Evolutionary conservation across 1,139 yeast species (phyloP).

Genomic region (Petasospora fabianii): DNA sequence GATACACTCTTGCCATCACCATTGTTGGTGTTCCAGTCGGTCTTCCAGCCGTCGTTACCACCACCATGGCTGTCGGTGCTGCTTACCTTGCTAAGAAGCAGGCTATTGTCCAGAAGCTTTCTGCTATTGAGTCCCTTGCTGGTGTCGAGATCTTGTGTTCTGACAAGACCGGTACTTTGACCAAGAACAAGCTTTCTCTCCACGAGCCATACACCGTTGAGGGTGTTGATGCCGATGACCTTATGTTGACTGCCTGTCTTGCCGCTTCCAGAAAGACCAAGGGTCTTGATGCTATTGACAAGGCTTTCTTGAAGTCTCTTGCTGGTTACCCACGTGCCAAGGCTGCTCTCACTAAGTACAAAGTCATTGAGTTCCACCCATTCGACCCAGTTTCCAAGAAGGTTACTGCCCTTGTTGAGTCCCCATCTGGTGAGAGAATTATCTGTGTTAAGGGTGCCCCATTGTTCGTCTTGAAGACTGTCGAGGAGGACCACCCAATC

Average conservation of each 20-base stretch:
- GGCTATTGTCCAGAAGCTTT: conserved; percentile 96
- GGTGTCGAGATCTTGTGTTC: conserved; percentile 99
- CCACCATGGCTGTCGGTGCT: conserved; percentile 99
- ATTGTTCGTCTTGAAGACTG: conserved; percentile 89
- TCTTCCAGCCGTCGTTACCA: conserved; percentile 98
- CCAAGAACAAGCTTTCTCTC: conserved; percentile 94
- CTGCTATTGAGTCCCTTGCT: conserved; percentile 97
- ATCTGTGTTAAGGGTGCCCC: conserved; percentile 99
- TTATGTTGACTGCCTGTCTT: conserved; percentile 96
- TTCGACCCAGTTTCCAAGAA: conserved; percentile 97
- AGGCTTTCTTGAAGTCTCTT: conserved; percentile 93
- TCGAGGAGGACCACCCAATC: conserved; percentile 94
- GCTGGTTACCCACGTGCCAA: conserved; percentile 87
- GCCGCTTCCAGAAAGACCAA: conserved; percentile 99
- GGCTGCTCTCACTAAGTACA: conserved; percentile 92
- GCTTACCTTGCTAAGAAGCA: conserved; percentile 98
- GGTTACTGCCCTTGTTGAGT: conserved; percentile 91
- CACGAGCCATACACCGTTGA: conserved; percentile 99
- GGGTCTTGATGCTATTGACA: conserved; percentile 98
- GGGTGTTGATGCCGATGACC: conserved; percentile 96
- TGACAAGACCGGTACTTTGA: conserved; percentile 98
- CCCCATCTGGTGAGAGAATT: conserved; percentile 95
- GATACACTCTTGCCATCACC: conserved; percentile 95
- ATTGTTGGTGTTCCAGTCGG: conserved; percentile 99
- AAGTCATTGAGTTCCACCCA: conserved; percentile 93